Conservation (phyloP, 2,329 filamentous ascomycete genomes). For the Neoarthrinium moseri region DNA sequence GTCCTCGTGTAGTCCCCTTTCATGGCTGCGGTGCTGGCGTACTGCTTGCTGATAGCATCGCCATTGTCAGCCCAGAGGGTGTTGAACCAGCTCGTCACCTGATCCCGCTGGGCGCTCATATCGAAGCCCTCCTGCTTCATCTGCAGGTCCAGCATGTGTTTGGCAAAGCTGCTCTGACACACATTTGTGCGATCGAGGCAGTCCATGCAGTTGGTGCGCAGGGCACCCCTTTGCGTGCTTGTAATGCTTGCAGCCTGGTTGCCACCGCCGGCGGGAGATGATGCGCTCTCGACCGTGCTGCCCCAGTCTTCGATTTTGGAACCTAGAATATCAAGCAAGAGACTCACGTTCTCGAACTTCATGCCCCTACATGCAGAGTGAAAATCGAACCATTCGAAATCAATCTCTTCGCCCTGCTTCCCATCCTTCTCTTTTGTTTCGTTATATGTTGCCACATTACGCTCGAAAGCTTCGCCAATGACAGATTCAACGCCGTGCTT, state of each 20-base stretch:
- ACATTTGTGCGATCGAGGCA: conserved; percentile 96
- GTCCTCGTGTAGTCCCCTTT: conserved; percentile 97
- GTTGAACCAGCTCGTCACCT: conserved; percentile 90
- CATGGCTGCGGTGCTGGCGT: conserved; percentile 90
- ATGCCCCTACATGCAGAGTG: conserved; percentile 90
- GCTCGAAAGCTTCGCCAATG: conserved; percentile 76
- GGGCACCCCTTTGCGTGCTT: conserved; percentile 65
- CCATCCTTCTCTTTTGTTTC: conserved; percentile 42
- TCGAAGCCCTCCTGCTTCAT: conserved; percentile 74
- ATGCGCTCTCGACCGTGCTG: conserved; percentile 64
- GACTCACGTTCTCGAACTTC: conserved; percentile 93
- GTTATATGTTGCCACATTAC: conserved; percentile 66
- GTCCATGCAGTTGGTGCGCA: conserved; percentile 99
- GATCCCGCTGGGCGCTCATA: conserved; percentile 72
- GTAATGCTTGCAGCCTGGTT: no score
- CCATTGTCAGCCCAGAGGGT: conserved; percentile 97
- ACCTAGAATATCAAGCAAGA: conserved; percentile 70
- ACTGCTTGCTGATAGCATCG: conserved; percentile 92
- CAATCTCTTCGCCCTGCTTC: conserved; percentile 46
- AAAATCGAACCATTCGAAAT: conserved; percentile 97
- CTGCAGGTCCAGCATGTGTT: conserved; percentile 77
- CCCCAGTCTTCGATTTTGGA: conserved; percentile 67
- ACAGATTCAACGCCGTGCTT: conserved; percentile 80
- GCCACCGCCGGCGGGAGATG: conserved; percentile 25
- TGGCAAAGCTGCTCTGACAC: conserved; percentile 86